Conservation (phyloP, 768 basidiomycete species). For the Lentinula sp. region DNA sequence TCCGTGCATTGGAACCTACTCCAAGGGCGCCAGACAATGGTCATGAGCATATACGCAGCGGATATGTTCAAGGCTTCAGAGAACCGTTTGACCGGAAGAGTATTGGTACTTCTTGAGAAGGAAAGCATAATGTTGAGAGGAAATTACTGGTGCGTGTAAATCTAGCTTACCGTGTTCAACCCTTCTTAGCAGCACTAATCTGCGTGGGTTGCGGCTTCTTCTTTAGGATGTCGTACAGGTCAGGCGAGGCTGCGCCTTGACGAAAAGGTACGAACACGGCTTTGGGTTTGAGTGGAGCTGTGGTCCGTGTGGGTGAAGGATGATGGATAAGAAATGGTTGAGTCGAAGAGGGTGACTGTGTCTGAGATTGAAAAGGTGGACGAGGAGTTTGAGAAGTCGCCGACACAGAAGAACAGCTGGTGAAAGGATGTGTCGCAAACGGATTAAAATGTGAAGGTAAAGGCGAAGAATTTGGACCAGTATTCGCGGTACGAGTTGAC, state of each 20-base stretch:
- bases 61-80: background rate
- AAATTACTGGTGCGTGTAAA: background rate
- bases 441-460: constrained; percentile 4
- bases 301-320: background rate
- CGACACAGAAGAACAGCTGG: constrained; percentile 1
- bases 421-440: constrained; percentile 7
- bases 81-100: background rate
- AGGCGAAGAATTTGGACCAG: background rate
- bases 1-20: background rate
- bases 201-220: constrained; percentile 6
- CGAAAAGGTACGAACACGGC: constrained; percentile 6
- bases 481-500: background rate
- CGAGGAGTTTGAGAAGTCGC: background rate
- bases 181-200: background rate
- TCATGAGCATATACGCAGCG: background rate
- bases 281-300: background rate
- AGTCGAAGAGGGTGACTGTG: background rate
- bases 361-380: background rate
- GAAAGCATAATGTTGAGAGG: background rate
- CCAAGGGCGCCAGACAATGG: background rate
- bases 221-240: constrained; percentile 6
- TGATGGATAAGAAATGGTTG: background rate
- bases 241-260: constrained; percentile 7
- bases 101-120: background rate
- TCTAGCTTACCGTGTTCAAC: background rate